These are phyloP conservation scores for Paspalum notatum DNA, from an alignment of 176 grass and related monocot genomes.

Conservation along the genomic window DNA sequence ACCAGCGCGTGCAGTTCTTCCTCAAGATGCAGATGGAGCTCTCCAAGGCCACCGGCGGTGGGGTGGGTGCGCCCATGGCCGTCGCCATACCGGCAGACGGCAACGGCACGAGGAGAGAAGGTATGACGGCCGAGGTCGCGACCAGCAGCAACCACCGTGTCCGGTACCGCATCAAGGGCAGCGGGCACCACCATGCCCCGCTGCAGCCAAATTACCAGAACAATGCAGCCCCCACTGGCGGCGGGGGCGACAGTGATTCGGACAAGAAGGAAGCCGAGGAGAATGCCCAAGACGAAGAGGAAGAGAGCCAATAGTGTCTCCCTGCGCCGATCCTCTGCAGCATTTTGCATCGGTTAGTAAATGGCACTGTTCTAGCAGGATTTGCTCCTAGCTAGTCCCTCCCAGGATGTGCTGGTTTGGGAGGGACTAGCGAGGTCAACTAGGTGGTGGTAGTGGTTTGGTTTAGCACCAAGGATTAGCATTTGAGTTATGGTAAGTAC, in stretches of 20 bases:
- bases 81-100: constrained; percentile 6
- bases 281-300: constrained; percentile 45
- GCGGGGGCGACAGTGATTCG: constrained; percentile 19
- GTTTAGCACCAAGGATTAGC: background rate
- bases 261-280: constrained; percentile 51
- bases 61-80: background rate
- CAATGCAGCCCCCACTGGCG: background rate
- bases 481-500: constrained; percentile 1
- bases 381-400: constrained; percentile 15
- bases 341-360: constrained; percentile 18
- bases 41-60: constrained; percentile 49
- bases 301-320: constrained; percentile 49
- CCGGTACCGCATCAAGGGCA: constrained; percentile 45
- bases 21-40: constrained; percentile 90
- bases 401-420: too few relatives aligned
- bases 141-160: constrained; percentile 57
- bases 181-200: background rate
- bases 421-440: background rate
- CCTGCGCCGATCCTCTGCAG: background rate
- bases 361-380: constrained; percentile 8
- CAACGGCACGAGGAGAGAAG: constrained; percentile 43
- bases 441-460: constrained; percentile 20
- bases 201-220: constrained; percentile 38
- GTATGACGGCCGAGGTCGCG: constrained; percentile 29
- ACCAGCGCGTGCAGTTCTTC: constrained; percentile 84